These are phyloP conservation scores for Metschnikowia kunwiensis DNA, from an alignment of 805 yeast species.

Conservation along the genomic window DNA sequence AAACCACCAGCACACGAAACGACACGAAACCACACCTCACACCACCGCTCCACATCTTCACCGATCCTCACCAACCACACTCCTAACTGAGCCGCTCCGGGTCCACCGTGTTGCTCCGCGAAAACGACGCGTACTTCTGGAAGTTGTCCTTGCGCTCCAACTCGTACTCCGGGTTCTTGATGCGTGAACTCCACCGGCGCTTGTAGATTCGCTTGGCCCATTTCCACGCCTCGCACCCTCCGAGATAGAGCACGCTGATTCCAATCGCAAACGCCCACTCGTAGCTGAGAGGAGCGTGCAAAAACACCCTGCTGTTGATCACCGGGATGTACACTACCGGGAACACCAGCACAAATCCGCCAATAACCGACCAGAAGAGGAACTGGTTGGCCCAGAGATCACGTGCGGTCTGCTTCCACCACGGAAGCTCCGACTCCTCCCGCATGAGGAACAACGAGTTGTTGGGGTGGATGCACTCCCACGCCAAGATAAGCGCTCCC, in stretches of 20 bases:
- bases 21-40: too few species aligned
- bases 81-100: constrained; percentile 16
- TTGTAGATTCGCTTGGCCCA: constrained; percentile 38
- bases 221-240: constrained; percentile 37
- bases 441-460: constrained; percentile 37
- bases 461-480: constrained; percentile 40
- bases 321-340: constrained; percentile 42
- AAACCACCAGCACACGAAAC: too few species aligned
- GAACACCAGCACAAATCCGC: constrained; percentile 36
- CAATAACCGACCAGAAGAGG: constrained; percentile 37
- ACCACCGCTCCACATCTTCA: too few species aligned
- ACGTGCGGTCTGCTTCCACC: constrained; percentile 36
- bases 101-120: constrained; percentile 48
- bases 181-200: constrained; percentile 28
- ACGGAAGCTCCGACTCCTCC: constrained; percentile 34
- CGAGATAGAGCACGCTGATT: constrained; percentile 27
- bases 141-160: constrained; percentile 62
- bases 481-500: constrained; percentile 40
- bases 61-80: not conserved
- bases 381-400: constrained; percentile 39
- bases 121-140: constrained; percentile 57
- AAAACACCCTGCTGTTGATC: constrained; percentile 37
- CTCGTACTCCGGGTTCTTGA: constrained; percentile 62
- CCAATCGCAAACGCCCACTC: constrained; percentile 41
- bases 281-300: constrained; percentile 35